Evolutionary conservation across 352 stramenopile genomes (phyloP), one percentile per base, ranked within the genome.

Genomic region (Phytophthora nicotianae): DNA sequence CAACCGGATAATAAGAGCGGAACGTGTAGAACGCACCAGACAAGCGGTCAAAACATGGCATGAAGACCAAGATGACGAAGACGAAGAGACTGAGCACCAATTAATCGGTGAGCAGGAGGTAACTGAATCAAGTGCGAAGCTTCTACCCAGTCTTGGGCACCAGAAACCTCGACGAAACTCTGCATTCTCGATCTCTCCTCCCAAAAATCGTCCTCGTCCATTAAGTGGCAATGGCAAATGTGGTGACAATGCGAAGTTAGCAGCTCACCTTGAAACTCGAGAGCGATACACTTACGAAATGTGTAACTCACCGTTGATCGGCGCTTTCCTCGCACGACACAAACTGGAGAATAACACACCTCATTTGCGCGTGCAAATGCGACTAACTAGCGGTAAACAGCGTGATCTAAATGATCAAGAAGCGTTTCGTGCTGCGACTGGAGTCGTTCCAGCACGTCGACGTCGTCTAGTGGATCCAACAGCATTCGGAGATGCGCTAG

Each of bases 301-400:
- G 75, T 79, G 70, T 45, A 87, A 91, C 55, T 91, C 80, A 14
- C 83, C 83, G 4, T 48, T 91, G 4, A 79, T 91, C 14, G 62
- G 72, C 2, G 72, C 70, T 7, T 90, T 90, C 41, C 55, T 90
- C 23, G 70, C 75, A 48, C 64, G 68, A 1, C 80, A 89, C 43
- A 53, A 86, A 8, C 66, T 91, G 10, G 68, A 86, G 24, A 61
- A 74, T 8, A 88, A 85, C 38, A 68, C 79, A 0, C 52, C 50
- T 3, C 65, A 76, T 11, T 41, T 91, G 16, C 72, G 70, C 14
- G 77, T 90, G 3, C 75, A 89, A 63, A 68, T 91, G 19, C 72
- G 74, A 2, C 47, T 91, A n/a, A 88, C 80, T 4, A 86, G 65
- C 32, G 69, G 76, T 0, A 79, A 75, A 41, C 65, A 79, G 52